These are phyloP conservation scores for Protea cynaroides DNA, from an alignment of 164 flowering plant species.

Conservation along the genomic window DNA sequence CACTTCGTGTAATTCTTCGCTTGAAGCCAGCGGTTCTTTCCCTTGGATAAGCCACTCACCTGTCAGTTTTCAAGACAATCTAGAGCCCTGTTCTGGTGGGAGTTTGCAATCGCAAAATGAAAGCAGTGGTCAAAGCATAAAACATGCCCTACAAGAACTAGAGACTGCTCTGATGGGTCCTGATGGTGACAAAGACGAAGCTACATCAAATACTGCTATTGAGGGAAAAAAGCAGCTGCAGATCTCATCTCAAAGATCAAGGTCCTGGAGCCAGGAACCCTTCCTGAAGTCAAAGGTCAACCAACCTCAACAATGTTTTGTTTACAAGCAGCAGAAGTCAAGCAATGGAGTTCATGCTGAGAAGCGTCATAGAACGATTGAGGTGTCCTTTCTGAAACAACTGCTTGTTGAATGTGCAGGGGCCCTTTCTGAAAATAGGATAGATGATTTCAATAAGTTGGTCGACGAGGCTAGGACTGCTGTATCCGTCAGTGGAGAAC, in stretches of 20 bases:
- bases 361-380: constrained; percentile 34
- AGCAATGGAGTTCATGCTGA: constrained; percentile 22
- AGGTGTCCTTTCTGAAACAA: constrained; percentile 33
- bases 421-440: constrained; percentile 52
- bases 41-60: constrained; percentile 27
- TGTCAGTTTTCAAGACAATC: constrained; percentile 13
- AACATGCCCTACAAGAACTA: constrained; percentile 43
- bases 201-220: constrained; percentile 20
- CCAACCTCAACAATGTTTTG: constrained; percentile 28
- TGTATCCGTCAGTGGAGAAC: constrained; percentile 40
- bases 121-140: constrained; percentile 29
- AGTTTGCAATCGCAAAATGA: constrained; percentile 20
- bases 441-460: constrained; percentile 41
- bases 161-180: constrained; percentile 69
- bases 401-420: constrained; percentile 63
- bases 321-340: constrained; percentile 20
- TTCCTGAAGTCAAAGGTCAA: constrained; percentile 12
- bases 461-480: constrained; percentile 34
- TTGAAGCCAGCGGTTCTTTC: constrained; percentile 35
- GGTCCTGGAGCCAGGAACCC: constrained; percentile 26
- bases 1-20: constrained; percentile 44
- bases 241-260: constrained; percentile 26
- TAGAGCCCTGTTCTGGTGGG: constrained; percentile 14
- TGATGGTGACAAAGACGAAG: constrained; percentile 43
- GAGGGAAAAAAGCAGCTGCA: constrained; percentile 26